A percentile compares a stretch with the other conserved stretches of the same genome.
phyloP scores from a whole-genome alignment of 306 rosid species.

The Citrullus mucosospermus region DNA sequence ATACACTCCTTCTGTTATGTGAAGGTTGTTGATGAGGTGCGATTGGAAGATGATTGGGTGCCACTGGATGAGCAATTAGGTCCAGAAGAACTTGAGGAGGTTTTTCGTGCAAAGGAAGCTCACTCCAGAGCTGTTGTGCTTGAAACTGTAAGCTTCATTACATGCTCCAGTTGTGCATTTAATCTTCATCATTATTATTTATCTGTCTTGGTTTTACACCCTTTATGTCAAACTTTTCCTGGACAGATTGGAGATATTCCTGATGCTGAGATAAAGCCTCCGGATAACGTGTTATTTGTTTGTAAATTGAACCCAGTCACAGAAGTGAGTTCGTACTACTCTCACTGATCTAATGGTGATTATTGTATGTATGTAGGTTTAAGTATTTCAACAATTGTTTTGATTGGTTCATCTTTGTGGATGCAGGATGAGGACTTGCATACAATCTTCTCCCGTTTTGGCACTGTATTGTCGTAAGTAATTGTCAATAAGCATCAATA shows the following conservation, averaged over 20 bases:
- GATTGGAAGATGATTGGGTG: slow-evolving; percentile 98
- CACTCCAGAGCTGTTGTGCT: slow-evolving; percentile 93
- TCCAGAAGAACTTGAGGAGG: slow-evolving; percentile 71
- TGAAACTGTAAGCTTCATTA: slow-evolving; percentile 64
- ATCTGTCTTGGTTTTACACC: neutral
- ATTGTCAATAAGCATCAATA: neutral
- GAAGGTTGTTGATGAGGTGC: slow-evolving; percentile 70
- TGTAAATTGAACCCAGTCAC: slow-evolving; percentile 96
- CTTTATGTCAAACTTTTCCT: slow-evolving; percentile 7
- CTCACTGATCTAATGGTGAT: neutral
- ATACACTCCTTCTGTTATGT: slow-evolving; percentile 3
- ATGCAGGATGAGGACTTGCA: slow-evolving; percentile 86
- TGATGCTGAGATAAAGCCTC: slow-evolving; percentile 94
- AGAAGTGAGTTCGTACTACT: slow-evolving; percentile 38
- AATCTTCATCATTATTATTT: neutral
- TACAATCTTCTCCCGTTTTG: slow-evolving; percentile 90
- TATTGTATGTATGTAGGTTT: neutral
- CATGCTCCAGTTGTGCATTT: neutral
- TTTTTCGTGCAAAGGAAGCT: slow-evolving; percentile 68
- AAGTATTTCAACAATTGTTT: neutral
- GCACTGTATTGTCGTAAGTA: slow-evolving; percentile 71
- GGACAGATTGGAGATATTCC: slow-evolving; percentile 93
- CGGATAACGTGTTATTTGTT: slow-evolving; percentile 79
- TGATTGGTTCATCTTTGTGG: neutral
- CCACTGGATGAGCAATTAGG: slow-evolving; percentile 84